These are phyloP conservation scores for Stenogyne calaminthoides DNA, from an alignment of 305 asterid species.

Conservation along the genomic window DNA sequence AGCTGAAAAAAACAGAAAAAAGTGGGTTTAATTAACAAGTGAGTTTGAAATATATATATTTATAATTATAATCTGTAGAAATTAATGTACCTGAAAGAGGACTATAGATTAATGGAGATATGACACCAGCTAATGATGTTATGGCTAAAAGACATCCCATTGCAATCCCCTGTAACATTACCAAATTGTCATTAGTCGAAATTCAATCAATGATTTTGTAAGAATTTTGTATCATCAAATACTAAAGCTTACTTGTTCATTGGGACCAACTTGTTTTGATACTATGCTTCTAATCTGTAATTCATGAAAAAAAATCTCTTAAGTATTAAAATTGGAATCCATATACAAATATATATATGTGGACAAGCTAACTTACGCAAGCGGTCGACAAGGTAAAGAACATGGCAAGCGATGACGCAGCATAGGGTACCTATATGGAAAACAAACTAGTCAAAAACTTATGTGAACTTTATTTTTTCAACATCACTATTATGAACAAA, in stretches of 20 bases:
- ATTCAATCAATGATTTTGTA: background rate
- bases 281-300: constrained; percentile 32
- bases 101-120: constrained; percentile 29
- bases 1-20: background rate
- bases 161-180: constrained; percentile 29
- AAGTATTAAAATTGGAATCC: background rate
- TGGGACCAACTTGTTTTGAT: constrained; percentile 26
- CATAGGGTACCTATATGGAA: constrained; percentile 27
- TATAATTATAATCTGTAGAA: background rate
- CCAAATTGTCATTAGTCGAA: background rate
- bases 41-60: background rate
- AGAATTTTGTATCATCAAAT: background rate
- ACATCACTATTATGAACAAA: too few relatives aligned
- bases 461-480: too few relatives aligned
- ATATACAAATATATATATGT: background rate
- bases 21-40: background rate
- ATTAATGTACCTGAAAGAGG: constrained; percentile 34
- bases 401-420: constrained; percentile 24
- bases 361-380: constrained; percentile 16
- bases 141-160: constrained; percentile 35
- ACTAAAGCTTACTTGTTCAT: constrained; percentile 30
- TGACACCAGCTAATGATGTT: constrained; percentile 23
- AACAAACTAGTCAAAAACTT: background rate
- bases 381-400: constrained; percentile 23
- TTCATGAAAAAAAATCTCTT: background rate